Evolutionary conservation across 2,329 filamentous ascomycete species (phyloP).

Genomic region (Fusarium xylarioides): DNA sequence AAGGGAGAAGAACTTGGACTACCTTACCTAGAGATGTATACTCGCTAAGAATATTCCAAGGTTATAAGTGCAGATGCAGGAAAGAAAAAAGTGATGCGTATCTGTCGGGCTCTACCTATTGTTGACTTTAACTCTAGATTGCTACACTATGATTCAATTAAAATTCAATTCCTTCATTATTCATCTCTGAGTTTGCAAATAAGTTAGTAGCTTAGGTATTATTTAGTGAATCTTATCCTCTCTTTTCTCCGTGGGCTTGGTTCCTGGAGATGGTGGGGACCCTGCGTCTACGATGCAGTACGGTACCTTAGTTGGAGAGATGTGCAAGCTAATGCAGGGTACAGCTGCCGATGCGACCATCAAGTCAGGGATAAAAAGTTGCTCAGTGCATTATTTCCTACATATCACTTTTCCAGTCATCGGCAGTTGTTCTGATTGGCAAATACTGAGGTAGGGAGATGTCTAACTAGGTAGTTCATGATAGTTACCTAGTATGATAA

Average conservation of each 20-base stretch:
- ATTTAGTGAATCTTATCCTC: not conserved
- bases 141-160: not conserved
- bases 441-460: conserved; percentile 18
- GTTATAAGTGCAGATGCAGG: not conserved
- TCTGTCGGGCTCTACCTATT: not conserved
- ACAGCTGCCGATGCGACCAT: not conserved
- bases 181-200: not conserved
- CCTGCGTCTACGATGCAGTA: conserved; percentile 12
- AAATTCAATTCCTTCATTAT: not conserved
- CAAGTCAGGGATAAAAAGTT: conserved; percentile 7
- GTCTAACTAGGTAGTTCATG: not conserved
- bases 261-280: conserved; percentile 3
- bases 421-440: not conserved
- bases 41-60: too few relatives aligned
- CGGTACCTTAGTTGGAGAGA: not conserved
- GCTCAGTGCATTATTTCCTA: not conserved
- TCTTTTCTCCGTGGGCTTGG: not conserved
- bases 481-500: not conserved
- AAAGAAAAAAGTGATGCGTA: not conserved
- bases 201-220: too few relatives aligned
- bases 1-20: not conserved
- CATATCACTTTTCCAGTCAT: conserved; percentile 5
- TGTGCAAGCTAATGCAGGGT: conserved; percentile 17
- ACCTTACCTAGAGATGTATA: not conserved
- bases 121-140: not conserved